phyloP scores from a whole-genome alignment of 169 alveolate species.

The Eimeria tenella region DNA sequence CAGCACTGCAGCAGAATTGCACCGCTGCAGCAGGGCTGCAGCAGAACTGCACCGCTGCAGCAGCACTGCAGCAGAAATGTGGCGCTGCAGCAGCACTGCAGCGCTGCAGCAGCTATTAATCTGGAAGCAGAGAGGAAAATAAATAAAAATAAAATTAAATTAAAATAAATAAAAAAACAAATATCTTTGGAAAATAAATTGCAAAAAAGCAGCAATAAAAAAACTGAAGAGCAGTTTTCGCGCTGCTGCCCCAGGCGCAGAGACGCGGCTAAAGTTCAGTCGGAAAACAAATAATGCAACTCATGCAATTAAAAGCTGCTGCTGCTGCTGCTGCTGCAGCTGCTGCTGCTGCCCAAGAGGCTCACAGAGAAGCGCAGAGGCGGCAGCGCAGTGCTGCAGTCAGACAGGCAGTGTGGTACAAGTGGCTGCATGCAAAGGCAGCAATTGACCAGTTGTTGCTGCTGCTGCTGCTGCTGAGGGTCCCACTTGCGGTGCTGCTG shows the following conservation, averaged over 20 bases:
- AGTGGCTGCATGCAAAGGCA: constrained; percentile 22
- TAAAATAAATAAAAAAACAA: not conserved
- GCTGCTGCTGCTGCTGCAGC: too few relatives aligned
- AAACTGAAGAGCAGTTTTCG: too few relatives aligned
- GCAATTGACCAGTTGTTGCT: not conserved
- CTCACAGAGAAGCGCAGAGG: not conserved
- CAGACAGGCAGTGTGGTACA: constrained; percentile 16
- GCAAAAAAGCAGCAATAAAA: too few relatives aligned
- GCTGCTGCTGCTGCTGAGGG: constrained; percentile 8
- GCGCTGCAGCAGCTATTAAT: not conserved
- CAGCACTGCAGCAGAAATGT: not conserved
- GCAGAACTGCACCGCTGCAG: not conserved
- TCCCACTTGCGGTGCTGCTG: not conserved
- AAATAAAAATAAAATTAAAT: not conserved
- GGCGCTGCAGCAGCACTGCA: constrained; percentile 28
- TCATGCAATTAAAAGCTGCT: not conserved
- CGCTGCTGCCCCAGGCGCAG: too few relatives aligned
- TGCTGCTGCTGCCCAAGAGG: too few relatives aligned
- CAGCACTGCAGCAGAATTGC: constrained; percentile 3
- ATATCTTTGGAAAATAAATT: not conserved
- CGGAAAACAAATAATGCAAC: not conserved
- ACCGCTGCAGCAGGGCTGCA: not conserved
- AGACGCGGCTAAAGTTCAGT: not conserved
- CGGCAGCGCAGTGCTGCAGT: not conserved
- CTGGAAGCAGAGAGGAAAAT: not conserved